Conservation (phyloP, 2,329 filamentous ascomycete genomes). For the Elsinoe ampelina region DNA sequence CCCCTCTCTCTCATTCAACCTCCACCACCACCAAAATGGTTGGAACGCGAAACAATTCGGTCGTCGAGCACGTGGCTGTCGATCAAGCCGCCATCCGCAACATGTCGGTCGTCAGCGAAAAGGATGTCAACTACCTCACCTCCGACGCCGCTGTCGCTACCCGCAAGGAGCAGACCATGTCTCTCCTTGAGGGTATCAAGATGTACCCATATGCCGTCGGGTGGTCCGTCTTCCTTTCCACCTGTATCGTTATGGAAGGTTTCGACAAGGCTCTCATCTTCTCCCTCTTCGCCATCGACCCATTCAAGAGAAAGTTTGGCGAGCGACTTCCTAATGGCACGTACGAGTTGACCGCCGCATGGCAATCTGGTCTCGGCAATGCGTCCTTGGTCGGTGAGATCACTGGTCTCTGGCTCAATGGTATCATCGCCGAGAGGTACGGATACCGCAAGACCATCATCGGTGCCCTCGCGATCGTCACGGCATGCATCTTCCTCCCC, state of each 20-base stretch:
- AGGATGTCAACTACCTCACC: constrained; percentile 16
- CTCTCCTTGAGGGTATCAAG: constrained; percentile 25
- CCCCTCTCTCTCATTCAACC: neutral
- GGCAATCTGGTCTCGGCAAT: constrained; percentile 50
- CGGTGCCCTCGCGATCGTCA: constrained; percentile 44
- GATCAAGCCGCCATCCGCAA: constrained; percentile 9
- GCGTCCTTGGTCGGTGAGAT: constrained; percentile 55
- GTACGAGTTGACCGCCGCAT: constrained; percentile 44
- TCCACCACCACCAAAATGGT: neutral
- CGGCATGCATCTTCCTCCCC: constrained; percentile 45
- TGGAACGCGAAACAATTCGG: constrained; percentile 6
- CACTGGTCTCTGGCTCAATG: constrained; percentile 57
- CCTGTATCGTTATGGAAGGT: constrained; percentile 34
- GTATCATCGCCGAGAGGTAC: constrained; percentile 49
- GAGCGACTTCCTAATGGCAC: constrained; percentile 28
- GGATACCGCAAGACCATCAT: constrained; percentile 47
- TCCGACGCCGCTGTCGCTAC: constrained; percentile 24
- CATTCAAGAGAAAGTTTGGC: constrained; percentile 34
- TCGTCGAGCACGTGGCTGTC: constrained; percentile 8
- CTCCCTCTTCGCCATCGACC: constrained; percentile 26
- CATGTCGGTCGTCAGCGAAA: constrained; percentile 8
- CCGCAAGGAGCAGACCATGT: constrained; percentile 29
- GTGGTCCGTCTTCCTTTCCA: constrained; percentile 31
- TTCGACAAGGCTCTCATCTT: constrained; percentile 32
- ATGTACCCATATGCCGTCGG: constrained; percentile 29